Base-by-base conservation (phyloP, 306 rosid species). In the Ochetophila trinervis region DNA sequence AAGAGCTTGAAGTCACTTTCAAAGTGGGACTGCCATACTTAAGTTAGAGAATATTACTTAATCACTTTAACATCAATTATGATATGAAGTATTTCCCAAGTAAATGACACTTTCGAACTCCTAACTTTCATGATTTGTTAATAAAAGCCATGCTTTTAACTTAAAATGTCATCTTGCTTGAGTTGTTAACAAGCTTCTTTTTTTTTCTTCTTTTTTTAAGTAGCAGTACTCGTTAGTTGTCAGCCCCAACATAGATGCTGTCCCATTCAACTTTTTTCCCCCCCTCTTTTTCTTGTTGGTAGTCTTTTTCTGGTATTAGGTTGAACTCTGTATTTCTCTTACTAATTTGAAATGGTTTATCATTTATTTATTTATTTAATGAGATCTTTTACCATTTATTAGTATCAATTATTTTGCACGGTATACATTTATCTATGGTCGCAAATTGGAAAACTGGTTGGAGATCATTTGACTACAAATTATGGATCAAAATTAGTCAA, bases 61-160 rank as follows among this genome's bases (percentile, higher is more conserved):
- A 48, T 57, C 37, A 45, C 32, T 9, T 69, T 16, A 51, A 32
- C 70, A 27, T 44, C 49, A 47, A 64, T 60, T 71, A 45, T 34
- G 13, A 45, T 16, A 59, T 53, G 76, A 47, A 40, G 76, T 71
- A 58, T 45, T 54, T 71, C 77, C 42, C 62, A 71, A 71, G 77
- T 34, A 37, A 27, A 54, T 20, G 63, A 30, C 48, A 63, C 63
- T 63, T 57, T 64, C 63, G 18, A 61, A 58, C 55, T 66, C 67
- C 62, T 58, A 66, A 74, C 62, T 42, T 52, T 30, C 24, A 52
- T 53, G 62, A 74, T 60, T 74, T 50, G 20, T 60, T 24, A 74
- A 53, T 58, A 18, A 66, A 63, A 45, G 49, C 65, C 27, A 21
- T 17, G 56, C 55, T 42, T 58, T 61, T 57, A 67, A 49, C 57